Evolutionary conservation across 1,284 basidiomycete genomes (phyloP).

Genomic region (Coniferiporia sulphurascens): DNA sequence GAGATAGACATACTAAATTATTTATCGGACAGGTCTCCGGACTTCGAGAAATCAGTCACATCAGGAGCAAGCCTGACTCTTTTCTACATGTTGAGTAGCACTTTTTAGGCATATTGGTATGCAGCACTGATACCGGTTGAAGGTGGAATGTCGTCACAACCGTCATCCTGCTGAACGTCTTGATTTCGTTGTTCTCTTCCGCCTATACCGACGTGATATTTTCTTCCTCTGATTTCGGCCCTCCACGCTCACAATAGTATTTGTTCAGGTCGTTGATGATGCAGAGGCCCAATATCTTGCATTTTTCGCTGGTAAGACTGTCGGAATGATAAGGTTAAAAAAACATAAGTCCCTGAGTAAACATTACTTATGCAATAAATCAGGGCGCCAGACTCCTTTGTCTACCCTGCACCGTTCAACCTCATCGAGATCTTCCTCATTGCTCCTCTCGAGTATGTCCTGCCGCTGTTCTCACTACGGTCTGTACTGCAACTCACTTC

Average conservation of each 20-base stretch:
- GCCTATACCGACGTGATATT: constrained; percentile 81
- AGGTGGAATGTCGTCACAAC: constrained; percentile 85
- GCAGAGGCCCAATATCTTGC: constrained; percentile 78
- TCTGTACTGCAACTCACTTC: neutral
- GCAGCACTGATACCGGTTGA: constrained; percentile 8
- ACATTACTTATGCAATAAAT: no score
- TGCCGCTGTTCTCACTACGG: neutral
- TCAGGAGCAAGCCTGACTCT: constrained; percentile 66
- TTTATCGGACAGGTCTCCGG: constrained; percentile 53
- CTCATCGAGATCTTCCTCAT: constrained; percentile 78
- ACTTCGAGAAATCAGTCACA: constrained; percentile 48
- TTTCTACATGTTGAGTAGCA: constrained; percentile 60
- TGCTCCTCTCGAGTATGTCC: constrained; percentile 77
- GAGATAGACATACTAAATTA: constrained; percentile 6
- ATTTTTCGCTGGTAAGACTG: constrained; percentile 84
- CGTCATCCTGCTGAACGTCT: constrained; percentile 89
- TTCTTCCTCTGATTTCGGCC: constrained; percentile 8
- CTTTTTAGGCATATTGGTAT: neutral
- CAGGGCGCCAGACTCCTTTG: constrained; percentile 74
- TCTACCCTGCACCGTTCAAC: constrained; percentile 73
- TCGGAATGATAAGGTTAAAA: constrained; percentile 55
- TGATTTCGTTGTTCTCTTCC: constrained; percentile 92
- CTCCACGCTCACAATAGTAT: neutral
- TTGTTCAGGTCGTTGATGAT: constrained; percentile 48
- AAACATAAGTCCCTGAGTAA: no score